A percentile compares a stretch with the other conserved stretches of the same genome.
These are phyloP conservation scores for Fusarium graminum DNA, from an alignment of 2,329 filamentous ascomycete species.

Conservation along the genomic window DNA sequence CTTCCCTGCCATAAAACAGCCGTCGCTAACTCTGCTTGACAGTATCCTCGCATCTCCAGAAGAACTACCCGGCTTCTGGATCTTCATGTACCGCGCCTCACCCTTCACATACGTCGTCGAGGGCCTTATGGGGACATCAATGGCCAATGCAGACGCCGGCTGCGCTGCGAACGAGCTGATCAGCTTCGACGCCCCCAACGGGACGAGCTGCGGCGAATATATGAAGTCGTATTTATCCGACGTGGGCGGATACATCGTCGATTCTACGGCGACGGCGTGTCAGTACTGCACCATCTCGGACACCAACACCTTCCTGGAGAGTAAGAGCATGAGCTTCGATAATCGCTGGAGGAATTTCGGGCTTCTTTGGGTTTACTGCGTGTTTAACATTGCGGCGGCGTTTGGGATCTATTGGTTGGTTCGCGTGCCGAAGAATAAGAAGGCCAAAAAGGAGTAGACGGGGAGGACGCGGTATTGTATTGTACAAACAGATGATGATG, in stretches of 20 bases:
- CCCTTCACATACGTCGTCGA: slow-evolving; percentile 81
- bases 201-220: slow-evolving; percentile 69
- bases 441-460: slow-evolving; percentile 33
- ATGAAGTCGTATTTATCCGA: slow-evolving; percentile 60
- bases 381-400: slow-evolving; percentile 65
- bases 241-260: slow-evolving; percentile 62
- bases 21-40: slow-evolving; percentile 24
- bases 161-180: slow-evolving; percentile 76
- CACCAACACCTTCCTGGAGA: slow-evolving; percentile 57
- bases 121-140: slow-evolving; percentile 72
- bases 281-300: slow-evolving; percentile 59
- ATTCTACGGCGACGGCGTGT: slow-evolving; percentile 53
- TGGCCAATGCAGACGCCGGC: slow-evolving; percentile 70
- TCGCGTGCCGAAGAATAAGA: slow-evolving; percentile 53
- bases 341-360: slow-evolving; percentile 70
- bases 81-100: slow-evolving; percentile 80
- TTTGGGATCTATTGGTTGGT: slow-evolving; percentile 64
- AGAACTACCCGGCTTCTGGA: slow-evolving; percentile 79
- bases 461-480: not conserved
- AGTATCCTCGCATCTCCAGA: slow-evolving; percentile 72
- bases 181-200: slow-evolving; percentile 68
- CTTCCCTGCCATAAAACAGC: fast-evolving
- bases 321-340: slow-evolving; percentile 60
- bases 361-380: slow-evolving; percentile 65
- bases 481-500: not conserved